These are phyloP conservation scores for Tetradesmus obliquus DNA, from an alignment of 139 green algal genomes.

Conservation along the genomic window DNA sequence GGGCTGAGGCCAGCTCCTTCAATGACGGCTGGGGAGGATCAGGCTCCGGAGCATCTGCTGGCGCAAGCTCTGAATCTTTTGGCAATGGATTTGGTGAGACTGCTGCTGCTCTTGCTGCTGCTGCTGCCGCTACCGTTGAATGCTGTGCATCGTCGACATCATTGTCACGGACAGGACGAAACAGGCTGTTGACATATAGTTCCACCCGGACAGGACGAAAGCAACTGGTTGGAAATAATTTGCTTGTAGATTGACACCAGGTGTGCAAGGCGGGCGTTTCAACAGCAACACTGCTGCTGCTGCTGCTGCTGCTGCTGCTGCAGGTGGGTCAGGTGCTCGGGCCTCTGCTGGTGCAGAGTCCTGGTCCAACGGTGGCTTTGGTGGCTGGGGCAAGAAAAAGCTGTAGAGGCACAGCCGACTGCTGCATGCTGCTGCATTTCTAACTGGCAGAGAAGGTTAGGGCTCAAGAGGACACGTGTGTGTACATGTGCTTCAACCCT, in stretches of 20 bases:
- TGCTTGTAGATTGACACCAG: too few relatives aligned
- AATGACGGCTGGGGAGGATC: not conserved
- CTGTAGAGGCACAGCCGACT: not conserved
- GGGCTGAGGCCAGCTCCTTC: not conserved
- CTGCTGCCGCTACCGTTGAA: not conserved
- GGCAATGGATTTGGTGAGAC: not conserved
- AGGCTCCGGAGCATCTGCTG: not conserved
- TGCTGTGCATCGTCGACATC: not conserved
- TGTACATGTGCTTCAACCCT: too few relatives aligned
- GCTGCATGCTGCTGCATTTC: too few relatives aligned
- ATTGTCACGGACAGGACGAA: too few relatives aligned
- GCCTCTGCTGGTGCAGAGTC: constrained; percentile 14
- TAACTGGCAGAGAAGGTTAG: too few relatives aligned
- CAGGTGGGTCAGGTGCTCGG: not conserved
- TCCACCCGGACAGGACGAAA: too few relatives aligned
- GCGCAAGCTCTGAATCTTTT: not conserved
- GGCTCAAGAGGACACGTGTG: too few relatives aligned
- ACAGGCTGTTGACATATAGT: too few relatives aligned
- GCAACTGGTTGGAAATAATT: too few relatives aligned
- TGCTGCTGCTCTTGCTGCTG: not conserved
- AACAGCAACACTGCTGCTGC: not conserved
- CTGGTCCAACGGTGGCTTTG: not conserved
- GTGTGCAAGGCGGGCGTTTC: too few relatives aligned
- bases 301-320: not conserved
- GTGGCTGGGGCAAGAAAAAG: not conserved